These are phyloP conservation scores for Epichloe hybrida DNA, from an alignment of 2,329 filamentous ascomycete species.

Conservation along the genomic window DNA sequence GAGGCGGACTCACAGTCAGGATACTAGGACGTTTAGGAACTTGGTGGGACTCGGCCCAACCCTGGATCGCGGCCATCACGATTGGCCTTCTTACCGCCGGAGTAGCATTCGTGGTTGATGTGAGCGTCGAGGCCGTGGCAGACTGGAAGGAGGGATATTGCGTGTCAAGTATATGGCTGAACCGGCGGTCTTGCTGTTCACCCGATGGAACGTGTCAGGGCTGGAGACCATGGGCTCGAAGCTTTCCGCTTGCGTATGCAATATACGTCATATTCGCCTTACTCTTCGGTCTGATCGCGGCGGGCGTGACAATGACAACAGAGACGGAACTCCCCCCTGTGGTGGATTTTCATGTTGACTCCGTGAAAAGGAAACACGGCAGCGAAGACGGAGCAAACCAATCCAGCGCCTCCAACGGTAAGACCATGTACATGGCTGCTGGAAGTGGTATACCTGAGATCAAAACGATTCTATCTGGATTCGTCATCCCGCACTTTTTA, in stretches of 20 bases:
- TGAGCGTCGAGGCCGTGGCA: slow-evolving; percentile 38
- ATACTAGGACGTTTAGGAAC: background rate
- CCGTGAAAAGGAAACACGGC: background rate
- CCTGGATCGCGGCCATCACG: slow-evolving; percentile 40
- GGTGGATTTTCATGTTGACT: slow-evolving; percentile 21
- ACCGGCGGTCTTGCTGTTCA: slow-evolving; percentile 35
- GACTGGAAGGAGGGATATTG: slow-evolving; percentile 48
- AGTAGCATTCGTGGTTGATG: slow-evolving; percentile 41
- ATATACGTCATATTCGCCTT: slow-evolving; percentile 15
- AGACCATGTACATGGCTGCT: slow-evolving; percentile 44
- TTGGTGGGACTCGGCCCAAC: slow-evolving; percentile 34
- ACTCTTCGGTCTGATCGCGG: slow-evolving; percentile 13
- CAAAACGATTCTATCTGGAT: slow-evolving; percentile 47
- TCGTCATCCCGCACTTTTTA: slow-evolving; percentile 44
- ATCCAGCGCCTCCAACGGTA: slow-evolving; percentile 18
- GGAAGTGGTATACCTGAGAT: slow-evolving; percentile 48
- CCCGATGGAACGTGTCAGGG: slow-evolving; percentile 18
- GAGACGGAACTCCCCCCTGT: slow-evolving; percentile 24
- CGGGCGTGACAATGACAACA: slow-evolving; percentile 18
- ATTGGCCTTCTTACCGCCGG: slow-evolving; percentile 41
- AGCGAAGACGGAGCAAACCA: slow-evolving; percentile 8
- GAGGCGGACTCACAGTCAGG: slow-evolving; percentile 23
- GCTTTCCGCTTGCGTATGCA: slow-evolving; percentile 10
- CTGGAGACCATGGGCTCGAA: slow-evolving; percentile 30
- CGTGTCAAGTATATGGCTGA: slow-evolving; percentile 27